These are phyloP conservation scores for Puccinia hordei DNA, from an alignment of 1,284 basidiomycete species.

Conservation along the genomic window DNA sequence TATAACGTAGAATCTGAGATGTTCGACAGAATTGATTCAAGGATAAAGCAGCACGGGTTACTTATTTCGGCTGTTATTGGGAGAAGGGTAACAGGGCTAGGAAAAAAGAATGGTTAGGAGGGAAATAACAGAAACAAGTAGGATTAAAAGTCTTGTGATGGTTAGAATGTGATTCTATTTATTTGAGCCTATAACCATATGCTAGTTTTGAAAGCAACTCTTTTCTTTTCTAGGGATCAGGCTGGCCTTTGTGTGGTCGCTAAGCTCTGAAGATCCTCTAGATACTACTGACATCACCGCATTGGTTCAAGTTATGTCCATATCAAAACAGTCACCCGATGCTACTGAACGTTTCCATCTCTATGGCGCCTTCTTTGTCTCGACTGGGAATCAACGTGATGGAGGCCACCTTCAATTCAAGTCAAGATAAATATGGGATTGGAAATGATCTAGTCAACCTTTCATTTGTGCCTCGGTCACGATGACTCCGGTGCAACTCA, in stretches of 20 bases:
- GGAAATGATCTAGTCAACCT: background rate
- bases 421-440: background rate
- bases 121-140: too few relatives aligned
- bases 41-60: too few relatives aligned
- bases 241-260: background rate
- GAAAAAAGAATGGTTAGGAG: too few relatives aligned
- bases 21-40: too few relatives aligned
- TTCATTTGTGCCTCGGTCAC: background rate
- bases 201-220: background rate
- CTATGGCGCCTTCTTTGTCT: constrained; percentile 3
- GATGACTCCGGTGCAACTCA: constrained; percentile 1
- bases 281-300: background rate
- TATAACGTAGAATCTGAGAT: background rate
- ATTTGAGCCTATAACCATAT: background rate
- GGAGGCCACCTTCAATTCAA: background rate
- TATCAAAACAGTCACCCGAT: background rate
- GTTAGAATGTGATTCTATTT: background rate
- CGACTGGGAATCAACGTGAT: constrained; percentile 3
- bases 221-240: background rate
- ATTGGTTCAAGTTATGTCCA: background rate
- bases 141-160: too few relatives aligned
- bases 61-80: too few relatives aligned
- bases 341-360: background rate
- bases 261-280: background rate
- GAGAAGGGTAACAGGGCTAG: too few relatives aligned